phyloP scores from a whole-genome alignment of 257 asterid genomes.

The Buddleja alternifolia region DNA sequence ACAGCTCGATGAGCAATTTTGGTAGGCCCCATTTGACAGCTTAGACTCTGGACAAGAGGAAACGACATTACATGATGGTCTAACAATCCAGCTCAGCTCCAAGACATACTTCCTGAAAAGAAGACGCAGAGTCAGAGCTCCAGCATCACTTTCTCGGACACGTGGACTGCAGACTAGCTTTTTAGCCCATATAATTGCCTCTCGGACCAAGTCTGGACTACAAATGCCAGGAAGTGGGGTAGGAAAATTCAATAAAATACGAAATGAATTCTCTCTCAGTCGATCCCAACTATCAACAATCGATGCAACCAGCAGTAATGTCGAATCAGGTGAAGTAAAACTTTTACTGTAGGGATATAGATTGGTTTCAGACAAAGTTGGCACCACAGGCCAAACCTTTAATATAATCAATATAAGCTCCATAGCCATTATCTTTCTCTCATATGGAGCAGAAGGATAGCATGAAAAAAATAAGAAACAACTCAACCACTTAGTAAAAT shows the following conservation, averaged over 20 bases:
- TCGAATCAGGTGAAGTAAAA: conserved; percentile 66
- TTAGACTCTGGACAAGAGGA: conserved; percentile 38
- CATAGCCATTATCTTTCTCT: conserved; percentile 96
- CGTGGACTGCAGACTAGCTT: conserved; percentile 92
- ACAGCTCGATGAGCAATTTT: conserved; percentile 36
- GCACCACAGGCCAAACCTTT: conserved; percentile 75
- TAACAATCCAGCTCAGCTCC: conserved; percentile 75
- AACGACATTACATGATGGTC: conserved; percentile 54
- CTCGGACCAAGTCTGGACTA: conserved; percentile 55
- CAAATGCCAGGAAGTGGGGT: conserved; percentile 86
- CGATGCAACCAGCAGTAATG: conserved; percentile 88
- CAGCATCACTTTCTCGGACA: conserved; percentile 98
- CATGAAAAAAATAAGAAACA: conserved; percentile 86
- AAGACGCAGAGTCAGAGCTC: conserved; percentile 89
- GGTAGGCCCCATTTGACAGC: conserved; percentile 38
- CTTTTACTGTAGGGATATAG: conserved; percentile 71
- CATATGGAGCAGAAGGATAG: conserved; percentile 98
- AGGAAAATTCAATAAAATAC: conserved; percentile 78
- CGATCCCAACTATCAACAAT: conserved; percentile 97
- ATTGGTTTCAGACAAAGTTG: conserved; percentile 42
- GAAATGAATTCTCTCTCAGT: conserved; percentile 78
- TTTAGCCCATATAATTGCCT: conserved; percentile 86
- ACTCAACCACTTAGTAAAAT: conserved; percentile 81
- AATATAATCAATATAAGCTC: conserved; percentile 77
- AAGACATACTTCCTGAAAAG: conserved; percentile 85